Percentiles rank a stretch among this genome's conserved stretches.
Evolutionary conservation across 768 basidiomycete species (phyloP).

Genomic region (Leccinum variicolor): DNA sequence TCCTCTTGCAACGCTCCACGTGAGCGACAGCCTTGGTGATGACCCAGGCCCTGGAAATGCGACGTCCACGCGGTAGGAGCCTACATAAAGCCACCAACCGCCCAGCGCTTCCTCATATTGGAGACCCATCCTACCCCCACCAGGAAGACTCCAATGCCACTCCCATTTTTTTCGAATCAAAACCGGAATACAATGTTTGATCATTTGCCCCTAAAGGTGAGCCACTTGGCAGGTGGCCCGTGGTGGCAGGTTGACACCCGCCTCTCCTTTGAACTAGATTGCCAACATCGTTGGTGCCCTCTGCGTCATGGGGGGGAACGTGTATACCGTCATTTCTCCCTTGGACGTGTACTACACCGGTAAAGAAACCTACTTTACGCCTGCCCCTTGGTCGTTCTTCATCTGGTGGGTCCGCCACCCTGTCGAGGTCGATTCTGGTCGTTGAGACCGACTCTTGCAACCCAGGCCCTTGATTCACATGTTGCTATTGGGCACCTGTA

Average conservation of each 20-base stretch:
- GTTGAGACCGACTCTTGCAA: background rate
- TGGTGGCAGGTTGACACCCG: conserved; percentile 4
- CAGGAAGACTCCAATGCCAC: conserved; percentile 18
- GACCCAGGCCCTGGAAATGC: conserved; percentile 23
- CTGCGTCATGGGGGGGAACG: conserved; percentile 56
- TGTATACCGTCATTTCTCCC: conserved; percentile 58
- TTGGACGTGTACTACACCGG: conserved; percentile 44
- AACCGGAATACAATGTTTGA: conserved; percentile 40
- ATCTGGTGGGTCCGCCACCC: conserved; percentile 44
- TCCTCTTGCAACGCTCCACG: conserved; percentile 14
- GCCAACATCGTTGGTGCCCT: conserved; percentile 56
- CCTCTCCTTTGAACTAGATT: conserved; percentile 29
- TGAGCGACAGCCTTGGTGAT: conserved; percentile 7
- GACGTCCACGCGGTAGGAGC: conserved; percentile 23
- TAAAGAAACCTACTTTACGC: conserved; percentile 67
- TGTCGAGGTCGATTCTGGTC: background rate
- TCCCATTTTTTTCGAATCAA: conserved; percentile 16
- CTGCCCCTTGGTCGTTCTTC: conserved; percentile 58
- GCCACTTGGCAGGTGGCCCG: background rate
- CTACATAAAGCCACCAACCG: conserved; percentile 25
- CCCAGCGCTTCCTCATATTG: conserved; percentile 11
- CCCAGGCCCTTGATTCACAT: conserved; percentile 60
- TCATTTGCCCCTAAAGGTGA: conserved; percentile 54
- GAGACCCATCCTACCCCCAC: conserved; percentile 13
- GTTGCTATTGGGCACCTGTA: conserved; percentile 59